Evolutionary conservation across 2,329 filamentous ascomycete species (phyloP).

Genomic region (Tolypocladium album): DNA sequence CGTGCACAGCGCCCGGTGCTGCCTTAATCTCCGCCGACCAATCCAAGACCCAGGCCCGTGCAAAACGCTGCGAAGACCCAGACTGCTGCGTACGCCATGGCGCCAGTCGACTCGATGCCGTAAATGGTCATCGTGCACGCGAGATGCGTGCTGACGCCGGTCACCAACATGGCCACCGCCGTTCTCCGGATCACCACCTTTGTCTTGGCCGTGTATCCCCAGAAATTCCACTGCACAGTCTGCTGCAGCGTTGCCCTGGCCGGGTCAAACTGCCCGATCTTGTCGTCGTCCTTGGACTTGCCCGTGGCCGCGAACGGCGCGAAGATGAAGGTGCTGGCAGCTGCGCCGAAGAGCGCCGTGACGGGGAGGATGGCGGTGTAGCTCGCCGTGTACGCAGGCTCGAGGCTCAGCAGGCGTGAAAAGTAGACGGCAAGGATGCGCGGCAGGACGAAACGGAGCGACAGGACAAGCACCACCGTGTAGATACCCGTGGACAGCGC

Average conservation of each 20-base stretch:
- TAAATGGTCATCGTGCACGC: conserved; percentile 56
- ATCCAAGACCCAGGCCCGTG: conserved; percentile 44
- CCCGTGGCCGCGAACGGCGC: conserved; percentile 49
- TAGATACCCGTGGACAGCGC: conserved; percentile 65
- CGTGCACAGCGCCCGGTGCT: neutral
- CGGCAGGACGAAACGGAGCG: conserved; percentile 62
- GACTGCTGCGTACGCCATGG: conserved; percentile 59
- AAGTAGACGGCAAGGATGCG: conserved; percentile 66
- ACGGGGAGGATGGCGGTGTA: conserved; percentile 51
- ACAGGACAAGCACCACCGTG: conserved; percentile 57
- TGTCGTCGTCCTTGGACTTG: conserved; percentile 35
- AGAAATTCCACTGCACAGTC: conserved; percentile 63
- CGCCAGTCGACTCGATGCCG: conserved; percentile 60
- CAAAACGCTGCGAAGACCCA: conserved; percentile 60
- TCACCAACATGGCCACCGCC: conserved; percentile 43
- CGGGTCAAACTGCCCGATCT: conserved; percentile 48
- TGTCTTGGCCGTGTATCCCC: conserved; percentile 53
- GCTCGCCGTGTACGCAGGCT: conserved; percentile 53
- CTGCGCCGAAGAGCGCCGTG: conserved; percentile 50
- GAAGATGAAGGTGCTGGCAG: conserved; percentile 70
- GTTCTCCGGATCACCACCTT: conserved; percentile 58
- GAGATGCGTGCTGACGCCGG: conserved; percentile 49
- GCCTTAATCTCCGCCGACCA: conserved; percentile 33
- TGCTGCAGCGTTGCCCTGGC: conserved; percentile 54
- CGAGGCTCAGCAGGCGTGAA: conserved; percentile 56